Percentiles rank a stretch among this genome's conserved stretches.
These are phyloP conservation scores for Albugo candida DNA, from an alignment of 352 stramenopile genomes.

Conservation along the genomic window DNA sequence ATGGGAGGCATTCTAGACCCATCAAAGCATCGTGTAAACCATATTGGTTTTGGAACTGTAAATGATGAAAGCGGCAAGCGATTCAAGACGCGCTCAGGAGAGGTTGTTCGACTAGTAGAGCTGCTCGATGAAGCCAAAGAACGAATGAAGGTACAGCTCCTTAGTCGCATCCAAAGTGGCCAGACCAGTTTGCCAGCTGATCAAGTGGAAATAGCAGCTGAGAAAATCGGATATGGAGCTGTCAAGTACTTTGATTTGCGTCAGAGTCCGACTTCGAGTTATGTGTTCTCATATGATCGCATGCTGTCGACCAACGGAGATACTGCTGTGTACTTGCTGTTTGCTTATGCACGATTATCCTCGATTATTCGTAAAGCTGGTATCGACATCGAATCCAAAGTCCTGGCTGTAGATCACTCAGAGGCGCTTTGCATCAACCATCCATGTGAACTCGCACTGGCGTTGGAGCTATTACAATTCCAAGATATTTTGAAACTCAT, in stretches of 20 bases:
- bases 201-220: slow-evolving; percentile 85
- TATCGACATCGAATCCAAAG: slow-evolving; percentile 56
- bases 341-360: slow-evolving; percentile 94
- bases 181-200: slow-evolving; percentile 77
- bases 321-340: slow-evolving; percentile 99
- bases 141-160: slow-evolving; percentile 87
- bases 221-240: slow-evolving; percentile 95
- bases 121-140: slow-evolving; percentile 94
- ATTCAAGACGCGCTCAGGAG: slow-evolving; percentile 97
- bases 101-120: slow-evolving; percentile 97
- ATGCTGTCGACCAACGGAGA: slow-evolving; percentile 99
- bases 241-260: slow-evolving; percentile 99
- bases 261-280: slow-evolving; percentile 95
- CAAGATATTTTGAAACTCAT: slow-evolving; percentile 89
- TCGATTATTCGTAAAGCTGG: slow-evolving; percentile 92
- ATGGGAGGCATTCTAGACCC: slow-evolving; percentile 65
- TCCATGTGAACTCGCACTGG: slow-evolving; percentile 79
- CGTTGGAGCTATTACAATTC: slow-evolving; percentile 90
- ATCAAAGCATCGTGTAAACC: slow-evolving; percentile 61
- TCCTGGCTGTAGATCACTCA: slow-evolving; percentile 14
- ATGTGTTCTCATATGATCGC: slow-evolving; percentile 98
- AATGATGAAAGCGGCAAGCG: slow-evolving; percentile 79
- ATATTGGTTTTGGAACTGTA: slow-evolving; percentile 73
- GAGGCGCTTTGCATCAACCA: slow-evolving; percentile 34
- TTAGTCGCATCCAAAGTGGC: slow-evolving; percentile 81